These are phyloP conservation scores for Mucor lusitanicus DNA, from an alignment of 371 early-diverging fungal genomes.

Conservation along the genomic window DNA sequence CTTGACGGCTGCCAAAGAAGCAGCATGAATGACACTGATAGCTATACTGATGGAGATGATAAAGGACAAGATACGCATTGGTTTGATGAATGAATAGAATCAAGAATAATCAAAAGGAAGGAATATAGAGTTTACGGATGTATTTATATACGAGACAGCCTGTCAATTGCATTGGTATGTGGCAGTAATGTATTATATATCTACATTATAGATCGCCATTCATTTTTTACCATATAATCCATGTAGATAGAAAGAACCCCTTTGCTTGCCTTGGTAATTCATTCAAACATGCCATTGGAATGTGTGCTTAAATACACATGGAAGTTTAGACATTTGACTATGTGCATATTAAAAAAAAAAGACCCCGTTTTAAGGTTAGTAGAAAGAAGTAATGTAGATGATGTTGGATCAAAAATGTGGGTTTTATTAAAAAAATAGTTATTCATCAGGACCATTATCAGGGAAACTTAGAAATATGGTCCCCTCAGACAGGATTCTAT, in stretches of 20 bases:
- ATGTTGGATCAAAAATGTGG: not conserved
- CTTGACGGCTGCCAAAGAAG: not conserved
- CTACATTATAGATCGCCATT: not conserved
- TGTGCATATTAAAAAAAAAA: not conserved
- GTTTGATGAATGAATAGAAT: not conserved
- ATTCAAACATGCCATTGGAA: not conserved
- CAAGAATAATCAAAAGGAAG: not conserved
- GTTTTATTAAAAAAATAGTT: not conserved
- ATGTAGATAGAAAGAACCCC: not conserved
- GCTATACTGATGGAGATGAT: not conserved
- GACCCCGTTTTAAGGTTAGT: not conserved
- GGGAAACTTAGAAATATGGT: not conserved
- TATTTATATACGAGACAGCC: not conserved
- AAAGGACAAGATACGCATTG: not conserved
- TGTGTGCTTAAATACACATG: not conserved
- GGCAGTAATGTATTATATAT: not conserved
- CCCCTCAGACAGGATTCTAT: not conserved
- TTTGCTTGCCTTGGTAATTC: not conserved
- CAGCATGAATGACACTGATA: not conserved
- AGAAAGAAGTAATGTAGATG: not conserved
- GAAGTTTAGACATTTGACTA: not conserved
- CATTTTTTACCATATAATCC: not conserved
- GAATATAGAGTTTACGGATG: not conserved
- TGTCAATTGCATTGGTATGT: not conserved
- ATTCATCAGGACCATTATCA: constrained; percentile 1